Base-by-base conservation (phyloP, 2,329 filamentous ascomycete genomes). In the Colletotrichum liriopes region DNA sequence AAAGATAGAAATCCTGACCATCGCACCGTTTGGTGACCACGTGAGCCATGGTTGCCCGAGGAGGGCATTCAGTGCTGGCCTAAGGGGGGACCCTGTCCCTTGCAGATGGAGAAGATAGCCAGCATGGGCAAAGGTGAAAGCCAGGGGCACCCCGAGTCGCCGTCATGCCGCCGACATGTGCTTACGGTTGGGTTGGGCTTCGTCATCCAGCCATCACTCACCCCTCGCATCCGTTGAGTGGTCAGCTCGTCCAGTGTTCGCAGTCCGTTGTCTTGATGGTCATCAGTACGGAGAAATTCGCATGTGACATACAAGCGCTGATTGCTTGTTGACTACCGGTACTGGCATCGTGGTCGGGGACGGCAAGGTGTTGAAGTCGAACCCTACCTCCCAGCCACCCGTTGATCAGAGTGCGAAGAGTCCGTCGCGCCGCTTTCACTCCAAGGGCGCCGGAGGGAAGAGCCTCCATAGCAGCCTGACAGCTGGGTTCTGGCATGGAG, bases 341-440 rank as follows among this genome's bases (percentile, higher is more conserved):
- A 32, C 29, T 51, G 41, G n/a, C 26, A 6, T 12, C 20, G 32
- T 39, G 11, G 35, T 41, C 23, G n/a, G 52, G 14, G 14, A 12
- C n/a, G n/a, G 32, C n/a, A 3, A 65, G 32, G 7, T 4, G 16
- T 14, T 51, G 23, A 26, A 56, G 35, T 43, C 43, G 45, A 35
- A n/a, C 26, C 56, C 39, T 35, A 20, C 56, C 39, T 67, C 68
- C 67, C 67, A 71, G 63, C 67, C 68, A 71, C 68, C 64, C 20
- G 11, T 41, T 41, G 49, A 41, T 20, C 39, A 61, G 20, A 35
- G 29, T 23, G 52, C 23, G 32, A 66, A n/a, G 41, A 12, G 23
- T 54, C 58, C 11, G 32, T 41, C 43, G 23, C 43, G 18, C 65
- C 55, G 9, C 35, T 26, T 43, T 39, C 35, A 35, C 37, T 37